Evolutionary conservation across 176 grass and related monocot species (phyloP).

Genomic region (Calamus simplicifolius): DNA sequence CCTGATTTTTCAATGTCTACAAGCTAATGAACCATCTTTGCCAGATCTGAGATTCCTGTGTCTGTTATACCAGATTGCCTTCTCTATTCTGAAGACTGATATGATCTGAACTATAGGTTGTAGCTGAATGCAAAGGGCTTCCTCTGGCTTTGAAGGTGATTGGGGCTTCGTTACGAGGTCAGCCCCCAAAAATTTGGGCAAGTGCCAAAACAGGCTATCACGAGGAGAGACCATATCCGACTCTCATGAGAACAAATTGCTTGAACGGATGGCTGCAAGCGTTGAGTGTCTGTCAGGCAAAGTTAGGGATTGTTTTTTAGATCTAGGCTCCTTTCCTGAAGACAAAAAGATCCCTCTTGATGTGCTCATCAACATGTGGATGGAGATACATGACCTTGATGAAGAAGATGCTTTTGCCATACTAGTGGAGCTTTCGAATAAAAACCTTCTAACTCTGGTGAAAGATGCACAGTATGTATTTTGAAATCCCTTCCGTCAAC

Average conservation of each 20-base stretch:
- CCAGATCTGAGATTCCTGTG: too few relatives aligned
- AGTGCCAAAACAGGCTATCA: conserved; percentile 86
- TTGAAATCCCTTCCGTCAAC: too few relatives aligned
- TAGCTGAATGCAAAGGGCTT: conserved; percentile 88
- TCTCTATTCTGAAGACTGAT: not conserved
- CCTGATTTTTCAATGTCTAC: too few relatives aligned
- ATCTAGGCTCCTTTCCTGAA: conserved; percentile 90
- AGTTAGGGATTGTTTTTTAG: conserved; percentile 86
- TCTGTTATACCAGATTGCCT: too few relatives aligned
- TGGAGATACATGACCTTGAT: conserved; percentile 93
- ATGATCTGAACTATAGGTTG: conserved; percentile 29
- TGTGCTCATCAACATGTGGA: conserved; percentile 89
- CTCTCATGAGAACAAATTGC: conserved; percentile 78
- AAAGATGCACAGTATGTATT: conserved; percentile 79
- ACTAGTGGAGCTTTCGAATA: conserved; percentile 77
- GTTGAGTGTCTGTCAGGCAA: conserved; percentile 66
- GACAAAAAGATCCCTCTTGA: conserved; percentile 96
- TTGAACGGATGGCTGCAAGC: conserved; percentile 75
- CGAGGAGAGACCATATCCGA: conserved; percentile 78
- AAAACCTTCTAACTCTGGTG: conserved; percentile 78
- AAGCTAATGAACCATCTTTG: too few relatives aligned
- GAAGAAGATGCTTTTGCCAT: conserved; percentile 81
- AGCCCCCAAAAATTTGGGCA: conserved; percentile 88
- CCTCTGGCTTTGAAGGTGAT: conserved; percentile 91
- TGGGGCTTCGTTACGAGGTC: conserved; percentile 61